Evolutionary conservation across 306 rosid genomes (phyloP).

Genomic region (Vigna hirtella): DNA sequence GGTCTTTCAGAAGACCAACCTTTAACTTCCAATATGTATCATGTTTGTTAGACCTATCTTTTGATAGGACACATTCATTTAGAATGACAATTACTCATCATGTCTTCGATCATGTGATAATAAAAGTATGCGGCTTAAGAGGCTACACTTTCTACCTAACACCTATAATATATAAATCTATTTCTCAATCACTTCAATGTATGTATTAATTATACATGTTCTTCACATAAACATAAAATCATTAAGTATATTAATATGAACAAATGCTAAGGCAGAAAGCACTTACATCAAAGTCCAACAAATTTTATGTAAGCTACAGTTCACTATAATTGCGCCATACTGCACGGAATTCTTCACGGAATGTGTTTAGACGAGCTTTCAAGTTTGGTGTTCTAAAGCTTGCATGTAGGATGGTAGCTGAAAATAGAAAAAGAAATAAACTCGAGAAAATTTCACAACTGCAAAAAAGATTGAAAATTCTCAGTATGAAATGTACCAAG

Average conservation of each 20-base stretch:
- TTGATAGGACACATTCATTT: neutral
- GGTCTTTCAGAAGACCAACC: slow-evolving; percentile 18
- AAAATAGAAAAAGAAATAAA: slow-evolving; percentile 40
- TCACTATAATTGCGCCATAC: slow-evolving; percentile 99
- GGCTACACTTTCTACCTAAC: slow-evolving; percentile 8
- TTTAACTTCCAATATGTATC: neutral
- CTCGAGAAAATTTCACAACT: slow-evolving; percentile 19
- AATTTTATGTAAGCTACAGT: slow-evolving; percentile 60
- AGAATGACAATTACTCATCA: slow-evolving; percentile 10
- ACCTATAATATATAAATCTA: slow-evolving; percentile 16
- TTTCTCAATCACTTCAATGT: slow-evolving; percentile 37
- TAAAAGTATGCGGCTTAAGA: neutral
- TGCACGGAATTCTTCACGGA: slow-evolving; percentile 98
- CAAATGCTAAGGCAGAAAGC: slow-evolving; percentile 36
- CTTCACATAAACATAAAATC: slow-evolving; percentile 2
- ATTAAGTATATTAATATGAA: slow-evolving; percentile 5
- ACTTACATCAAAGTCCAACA: slow-evolving; percentile 59
- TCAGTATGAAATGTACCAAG: slow-evolving; percentile 63
- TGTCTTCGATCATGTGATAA: neutral
- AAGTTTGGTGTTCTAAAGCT: slow-evolving; percentile 98
- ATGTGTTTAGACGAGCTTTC: slow-evolving; percentile 98
- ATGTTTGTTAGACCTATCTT: neutral
- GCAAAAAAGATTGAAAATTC: neutral
- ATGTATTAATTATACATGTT: neutral
- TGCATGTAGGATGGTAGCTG: slow-evolving; percentile 92